These are phyloP conservation scores for Gleditsia sinensis DNA, from an alignment of 306 rosid genomes.

Conservation along the genomic window DNA sequence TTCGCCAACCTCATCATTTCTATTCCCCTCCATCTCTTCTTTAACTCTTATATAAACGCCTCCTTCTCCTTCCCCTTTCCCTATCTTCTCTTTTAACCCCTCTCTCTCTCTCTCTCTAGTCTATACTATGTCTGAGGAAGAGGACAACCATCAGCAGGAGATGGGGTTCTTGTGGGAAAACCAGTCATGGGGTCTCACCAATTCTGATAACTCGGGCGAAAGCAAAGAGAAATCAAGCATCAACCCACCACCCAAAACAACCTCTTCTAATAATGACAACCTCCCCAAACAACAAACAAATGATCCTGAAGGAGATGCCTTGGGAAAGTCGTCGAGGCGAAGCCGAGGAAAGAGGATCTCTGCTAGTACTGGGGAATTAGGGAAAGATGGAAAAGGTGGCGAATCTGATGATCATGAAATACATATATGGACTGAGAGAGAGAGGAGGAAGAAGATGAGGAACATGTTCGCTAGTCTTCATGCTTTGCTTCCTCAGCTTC, in stretches of 20 bases:
- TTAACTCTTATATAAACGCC: background rate
- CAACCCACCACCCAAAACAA: background rate
- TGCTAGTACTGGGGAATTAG: too few relatives aligned
- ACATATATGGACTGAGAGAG: conserved; percentile 79
- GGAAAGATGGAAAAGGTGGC: conserved; percentile 2
- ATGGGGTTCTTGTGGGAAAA: conserved; percentile 34
- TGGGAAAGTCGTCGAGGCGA: too few relatives aligned
- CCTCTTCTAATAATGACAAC: conserved; percentile 1
- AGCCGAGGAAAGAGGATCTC: background rate
- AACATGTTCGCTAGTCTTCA: conserved; percentile 76
- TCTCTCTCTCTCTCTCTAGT: background rate
- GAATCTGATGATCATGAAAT: conserved; percentile 54
- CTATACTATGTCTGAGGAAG: conserved; percentile 30
- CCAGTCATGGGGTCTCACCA: conserved; percentile 34
- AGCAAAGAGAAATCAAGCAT: background rate
- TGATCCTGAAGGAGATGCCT: too few relatives aligned
- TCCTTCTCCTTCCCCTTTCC: background rate
- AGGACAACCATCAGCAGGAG: too few relatives aligned
- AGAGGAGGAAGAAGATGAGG: conserved; percentile 89
- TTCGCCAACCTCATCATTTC: conserved; percentile 7
- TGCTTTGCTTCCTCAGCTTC: conserved; percentile 74
- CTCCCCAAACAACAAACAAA: too few relatives aligned
- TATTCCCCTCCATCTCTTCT: background rate
- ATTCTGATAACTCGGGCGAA: background rate
- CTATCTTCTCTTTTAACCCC: background rate